A percentile compares a stretch with the other conserved stretches of the same genome.
Evolutionary conservation across 768 basidiomycete genomes (phyloP).

Genomic region (Podaxis carcinomalis): DNA sequence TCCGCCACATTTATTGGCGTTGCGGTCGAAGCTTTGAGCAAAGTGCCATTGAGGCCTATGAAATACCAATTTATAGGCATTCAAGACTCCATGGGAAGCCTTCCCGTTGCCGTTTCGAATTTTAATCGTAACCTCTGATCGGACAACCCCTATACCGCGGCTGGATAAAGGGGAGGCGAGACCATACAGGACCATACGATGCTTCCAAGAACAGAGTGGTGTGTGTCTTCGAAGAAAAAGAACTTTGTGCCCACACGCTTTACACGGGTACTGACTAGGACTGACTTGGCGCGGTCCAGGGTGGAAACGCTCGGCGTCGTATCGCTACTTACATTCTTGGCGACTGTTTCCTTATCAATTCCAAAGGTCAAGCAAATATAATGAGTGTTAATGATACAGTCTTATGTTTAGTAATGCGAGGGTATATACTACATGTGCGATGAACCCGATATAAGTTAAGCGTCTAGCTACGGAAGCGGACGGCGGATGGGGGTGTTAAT

Average conservation of each 20-base stretch:
- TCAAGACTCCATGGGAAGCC: too few relatives aligned
- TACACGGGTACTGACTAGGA: background rate
- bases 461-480: background rate
- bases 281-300: background rate
- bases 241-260: background rate
- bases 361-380: background rate
- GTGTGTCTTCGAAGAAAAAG: background rate
- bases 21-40: too few relatives aligned
- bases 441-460: conserved; percentile 4
- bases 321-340: background rate
- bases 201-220: background rate
- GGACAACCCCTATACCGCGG: background rate
- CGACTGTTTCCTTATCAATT: background rate
- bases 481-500: background rate
- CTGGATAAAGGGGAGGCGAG: background rate
- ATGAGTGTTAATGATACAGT: background rate
- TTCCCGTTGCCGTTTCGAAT: too few relatives aligned
- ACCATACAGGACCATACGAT: background rate
- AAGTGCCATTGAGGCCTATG: too few relatives aligned
- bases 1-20: background rate
- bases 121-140: too few relatives aligned
- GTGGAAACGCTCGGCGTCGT: background rate
- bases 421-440: conserved; percentile 8
- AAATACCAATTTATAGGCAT: too few relatives aligned
- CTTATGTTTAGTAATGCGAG: conserved; percentile 5